A percentile compares a stretch with the other conserved stretches of the same genome.
Evolutionary conservation across 148 eudicot species (phyloP).

Genomic region (Simmondsia chinensis): DNA sequence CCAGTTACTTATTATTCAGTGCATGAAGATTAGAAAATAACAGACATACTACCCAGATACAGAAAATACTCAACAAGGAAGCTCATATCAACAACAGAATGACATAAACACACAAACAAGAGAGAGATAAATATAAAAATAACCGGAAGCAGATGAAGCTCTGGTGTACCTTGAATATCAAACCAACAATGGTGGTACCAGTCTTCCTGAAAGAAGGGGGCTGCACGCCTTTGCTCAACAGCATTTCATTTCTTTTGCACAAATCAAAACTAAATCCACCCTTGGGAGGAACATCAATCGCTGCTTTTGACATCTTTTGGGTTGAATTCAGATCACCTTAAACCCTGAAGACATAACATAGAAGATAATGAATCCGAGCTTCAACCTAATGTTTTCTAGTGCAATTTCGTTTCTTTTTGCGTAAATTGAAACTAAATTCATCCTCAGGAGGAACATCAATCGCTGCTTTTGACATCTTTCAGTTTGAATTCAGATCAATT

Average conservation of each 20-base stretch:
- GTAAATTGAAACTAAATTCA: constrained; percentile 63
- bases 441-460: constrained; percentile 54
- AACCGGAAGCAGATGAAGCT: not conserved
- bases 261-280: constrained; percentile 71
- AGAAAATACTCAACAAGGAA: too few relatives aligned
- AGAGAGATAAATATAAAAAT: not conserved
- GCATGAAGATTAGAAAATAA: too few relatives aligned
- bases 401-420: constrained; percentile 68
- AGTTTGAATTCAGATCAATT: not conserved
- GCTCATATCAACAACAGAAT: too few relatives aligned
- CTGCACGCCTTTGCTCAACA: constrained; percentile 48
- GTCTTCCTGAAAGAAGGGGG: constrained; percentile 51
- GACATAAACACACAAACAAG: too few relatives aligned
- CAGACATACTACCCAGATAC: too few relatives aligned
- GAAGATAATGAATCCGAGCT: too few relatives aligned
- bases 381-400: too few relatives aligned
- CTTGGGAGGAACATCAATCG: constrained; percentile 44
- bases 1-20: too few relatives aligned
- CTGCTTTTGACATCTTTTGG: constrained; percentile 30
- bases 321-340: constrained; percentile 1
- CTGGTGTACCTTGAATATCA: constrained; percentile 46
- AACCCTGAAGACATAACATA: constrained; percentile 8
- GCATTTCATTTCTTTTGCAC: constrained; percentile 68
- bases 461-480: constrained; percentile 31
- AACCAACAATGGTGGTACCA: constrained; percentile 82